Percentiles rank a stretch among this genome's conserved stretches.
Conservation (phyloP, 2,329 filamentous ascomycete genomes). For the Aspergillus phoenicis region DNA sequence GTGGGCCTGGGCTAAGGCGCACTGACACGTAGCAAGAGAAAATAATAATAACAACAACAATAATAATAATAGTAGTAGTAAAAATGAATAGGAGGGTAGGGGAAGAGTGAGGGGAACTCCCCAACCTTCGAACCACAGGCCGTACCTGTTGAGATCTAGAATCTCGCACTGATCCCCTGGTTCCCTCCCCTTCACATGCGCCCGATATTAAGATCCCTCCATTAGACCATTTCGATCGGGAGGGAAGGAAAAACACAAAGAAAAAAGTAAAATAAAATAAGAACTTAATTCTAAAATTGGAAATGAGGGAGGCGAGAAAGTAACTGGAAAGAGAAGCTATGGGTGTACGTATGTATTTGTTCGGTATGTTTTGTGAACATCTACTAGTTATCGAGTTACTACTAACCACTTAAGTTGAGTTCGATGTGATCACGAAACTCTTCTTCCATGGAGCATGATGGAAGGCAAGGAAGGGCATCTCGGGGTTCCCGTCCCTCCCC, state of each 20-base stretch:
- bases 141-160: slow-evolving; percentile 23
- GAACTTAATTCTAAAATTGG: background rate
- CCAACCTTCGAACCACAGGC: background rate
- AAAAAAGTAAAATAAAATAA: background rate
- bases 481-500: background rate
- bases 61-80: slow-evolving; percentile 1
- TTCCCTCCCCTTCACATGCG: slow-evolving; percentile 10
- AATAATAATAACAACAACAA: slow-evolving; percentile 1
- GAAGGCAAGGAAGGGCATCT: no score
- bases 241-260: background rate
- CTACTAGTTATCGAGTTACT: no score
- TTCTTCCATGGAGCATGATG: no score
- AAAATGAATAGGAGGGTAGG: background rate
- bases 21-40: slow-evolving; percentile 7
- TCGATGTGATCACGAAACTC: no score
- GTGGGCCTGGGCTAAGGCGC: background rate
- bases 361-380: no score
- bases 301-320: no score
- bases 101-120: slow-evolving; percentile 13
- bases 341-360: no score
- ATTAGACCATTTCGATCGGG: background rate
- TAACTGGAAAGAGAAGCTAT: no score
- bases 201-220: background rate
- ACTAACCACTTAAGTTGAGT: no score
- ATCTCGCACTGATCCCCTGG: slow-evolving; percentile 20